Conservation (phyloP, 2,329 filamentous ascomycete genomes). For the Xylariales sp. region DNA sequence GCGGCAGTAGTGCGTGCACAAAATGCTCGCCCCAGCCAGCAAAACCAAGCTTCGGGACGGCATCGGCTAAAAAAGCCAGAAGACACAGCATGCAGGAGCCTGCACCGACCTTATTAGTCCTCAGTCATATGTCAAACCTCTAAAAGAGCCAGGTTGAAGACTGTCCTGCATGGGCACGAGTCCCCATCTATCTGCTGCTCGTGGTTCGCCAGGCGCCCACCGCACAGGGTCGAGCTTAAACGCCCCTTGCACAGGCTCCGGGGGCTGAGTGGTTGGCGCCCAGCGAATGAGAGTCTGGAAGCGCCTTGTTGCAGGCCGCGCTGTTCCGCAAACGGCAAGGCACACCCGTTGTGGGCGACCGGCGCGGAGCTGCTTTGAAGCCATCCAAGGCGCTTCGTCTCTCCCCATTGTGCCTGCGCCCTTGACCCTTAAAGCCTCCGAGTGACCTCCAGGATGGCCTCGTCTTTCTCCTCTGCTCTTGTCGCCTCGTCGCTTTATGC, state of each 20-base stretch:
- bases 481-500: no score
- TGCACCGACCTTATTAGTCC: slow-evolving; percentile 2
- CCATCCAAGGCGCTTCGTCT: slow-evolving; percentile 4
- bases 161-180: no score
- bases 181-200: slow-evolving; percentile 12
- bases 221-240: slow-evolving; percentile 9
- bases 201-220: slow-evolving; percentile 17
- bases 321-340: slow-evolving; percentile 19
- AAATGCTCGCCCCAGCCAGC: no score
- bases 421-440: no score
- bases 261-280: slow-evolving; percentile 11
- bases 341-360: slow-evolving; percentile 16
- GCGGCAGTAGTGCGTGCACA: no score
- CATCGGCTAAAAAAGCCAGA: background rate
- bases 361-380: background rate
- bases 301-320: slow-evolving; percentile 6
- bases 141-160: no score
- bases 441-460: no score
- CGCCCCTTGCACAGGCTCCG: slow-evolving; percentile 12
- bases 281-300: slow-evolving; percentile 13
- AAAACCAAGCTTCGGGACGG: no score
- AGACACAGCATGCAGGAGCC: background rate
- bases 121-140: slow-evolving; percentile 1
- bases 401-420: background rate
- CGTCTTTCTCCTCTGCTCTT: no score